Conservation (phyloP, 2,329 filamentous ascomycete species). For the Tympanopsis confertula region DNA sequence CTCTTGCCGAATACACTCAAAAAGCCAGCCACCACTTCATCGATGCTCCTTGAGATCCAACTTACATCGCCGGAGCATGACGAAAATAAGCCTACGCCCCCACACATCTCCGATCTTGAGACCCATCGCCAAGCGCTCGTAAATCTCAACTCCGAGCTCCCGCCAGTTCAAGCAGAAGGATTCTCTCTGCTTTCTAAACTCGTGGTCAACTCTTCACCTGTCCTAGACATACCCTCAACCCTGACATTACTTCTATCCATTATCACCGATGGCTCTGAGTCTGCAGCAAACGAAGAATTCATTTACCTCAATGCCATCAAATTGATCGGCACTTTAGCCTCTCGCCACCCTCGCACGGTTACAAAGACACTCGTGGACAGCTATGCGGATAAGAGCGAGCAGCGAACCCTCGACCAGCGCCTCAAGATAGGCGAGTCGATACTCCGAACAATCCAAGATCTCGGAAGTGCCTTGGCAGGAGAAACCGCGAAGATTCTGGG, state of each 20-base stretch:
- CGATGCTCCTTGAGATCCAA: conserved; percentile 27
- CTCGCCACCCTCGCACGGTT: conserved; percentile 25
- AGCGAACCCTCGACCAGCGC: conserved; percentile 21
- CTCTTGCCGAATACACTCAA: no score
- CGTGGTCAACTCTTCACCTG: conserved; percentile 23
- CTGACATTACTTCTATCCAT: conserved; percentile 23
- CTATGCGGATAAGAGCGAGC: conserved; percentile 23
- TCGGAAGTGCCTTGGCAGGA: conserved; percentile 21
- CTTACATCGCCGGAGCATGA: conserved; percentile 11
- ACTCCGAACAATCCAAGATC: conserved; percentile 23
- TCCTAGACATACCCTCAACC: conserved; percentile 27
- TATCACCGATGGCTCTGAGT: conserved; percentile 16
- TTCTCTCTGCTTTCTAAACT: conserved; percentile 24
- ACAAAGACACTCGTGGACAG: conserved; percentile 23
- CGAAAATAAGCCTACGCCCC: conserved; percentile 8
- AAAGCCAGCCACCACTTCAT: conserved; percentile 23
- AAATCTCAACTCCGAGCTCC: conserved; percentile 23
- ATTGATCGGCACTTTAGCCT: conserved; percentile 22
- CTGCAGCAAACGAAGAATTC: conserved; percentile 22
- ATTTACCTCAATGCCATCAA: conserved; percentile 29
- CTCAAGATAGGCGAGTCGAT: conserved; percentile 26
- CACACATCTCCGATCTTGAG: conserved; percentile 21
- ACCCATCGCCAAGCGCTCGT: conserved; percentile 24
- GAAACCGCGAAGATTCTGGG: conserved; percentile 22
- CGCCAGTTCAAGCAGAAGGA: conserved; percentile 27